Base-by-base conservation (phyloP, 2,329 filamentous ascomycete species). In the Penicillium decumbens region DNA sequence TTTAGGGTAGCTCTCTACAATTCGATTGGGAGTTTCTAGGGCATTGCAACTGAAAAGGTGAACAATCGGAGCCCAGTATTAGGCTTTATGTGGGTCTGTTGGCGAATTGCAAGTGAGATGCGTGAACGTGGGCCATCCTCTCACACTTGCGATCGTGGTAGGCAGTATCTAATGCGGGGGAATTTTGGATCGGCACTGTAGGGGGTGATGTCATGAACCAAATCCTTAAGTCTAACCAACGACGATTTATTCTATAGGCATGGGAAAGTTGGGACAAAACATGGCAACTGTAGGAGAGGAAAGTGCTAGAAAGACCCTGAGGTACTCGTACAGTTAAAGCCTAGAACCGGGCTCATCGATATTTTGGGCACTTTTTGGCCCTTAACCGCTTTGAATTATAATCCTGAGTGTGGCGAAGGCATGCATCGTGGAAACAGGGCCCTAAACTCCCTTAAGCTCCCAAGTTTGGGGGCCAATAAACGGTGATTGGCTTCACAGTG, bases 401-500 rank as follows among this genome's bases (percentile, higher is more conserved):
- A 9, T 5, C 23, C 3, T 27, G 7, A 6, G 28, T 12, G 38
- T 35, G 15, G 15, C 15, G 28, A 20, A 10, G n/a, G 15, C 35
- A 20, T 32, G 20, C 29, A 28, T 25, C 38, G 23, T 40, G 27
- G 15, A 42, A 42, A 42, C 13, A 32, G 40, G 43, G 41, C 33
- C 33, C 9, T 5, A 18, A 37, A 37, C 33, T 20, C 18, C 10
- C 9, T 20, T 37, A 1, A 37, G 5, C 33, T 4, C 33, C 24
- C 20, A 5, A 12, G 1, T 6, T 49, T 49, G 50, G 50, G 53
- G 54, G 49, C 54, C 37, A 28, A 7, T 20, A 23, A 28, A 20
- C 10, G 1, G 23, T 41, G 18, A 57, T 57, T 57, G 55, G 55
- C 25, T 6, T 37, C 28, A 5, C 1, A 15, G 41, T 44, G 45